Base-by-base conservation (phyloP, 352 stramenopile species). In the Saprolegnia parasitica region DNA sequence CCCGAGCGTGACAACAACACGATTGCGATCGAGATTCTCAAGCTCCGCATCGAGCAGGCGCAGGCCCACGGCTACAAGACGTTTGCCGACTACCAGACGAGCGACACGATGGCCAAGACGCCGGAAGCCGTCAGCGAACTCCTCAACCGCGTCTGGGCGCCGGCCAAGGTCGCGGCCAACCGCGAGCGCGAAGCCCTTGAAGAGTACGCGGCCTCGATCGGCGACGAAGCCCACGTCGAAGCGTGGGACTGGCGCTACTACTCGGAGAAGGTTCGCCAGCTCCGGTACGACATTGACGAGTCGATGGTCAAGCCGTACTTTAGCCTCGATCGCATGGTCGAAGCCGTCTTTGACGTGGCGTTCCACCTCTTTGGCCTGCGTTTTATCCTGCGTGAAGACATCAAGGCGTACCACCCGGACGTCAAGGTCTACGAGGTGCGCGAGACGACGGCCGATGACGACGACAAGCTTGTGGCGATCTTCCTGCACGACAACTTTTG, bases 211-310 rank as follows among this genome's bases (percentile, higher is more conserved):
- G 66, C 71, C 23, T 73, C 78, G 37, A 75, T 67, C 21, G 73
- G 77, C 29, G 77, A 81, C 52, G 72, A 81, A 47, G 72, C 73
- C 32, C 73, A 74, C 15, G 76, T 91, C 45, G 66, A 87, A 45
- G 64, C 81, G 0, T 89, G 76, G 76, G 83, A 91, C 81, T 91
- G 83, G 83, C 71, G 81, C 20, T 89, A 77, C 66, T 86, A 87
- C 67, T 81, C 83, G 0, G 81, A 89, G 61, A 75, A 87, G 61
- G 83, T 91, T 1, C 73, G 81, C 16, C 57, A 78, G 10, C 72
- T 73, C 11, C 83, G 78, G 45, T 91, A 84, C 71, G 73, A 86
- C 65, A 81, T 89, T 68, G 83, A 91, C 68, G 80, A 91, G 39
- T 74, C 56, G 68, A 49, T 80, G 47, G 68, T 91, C 52, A 89